Evolutionary conservation across 2,329 filamentous ascomycete genomes (phyloP).

Genomic region (Nemania sp.): DNA sequence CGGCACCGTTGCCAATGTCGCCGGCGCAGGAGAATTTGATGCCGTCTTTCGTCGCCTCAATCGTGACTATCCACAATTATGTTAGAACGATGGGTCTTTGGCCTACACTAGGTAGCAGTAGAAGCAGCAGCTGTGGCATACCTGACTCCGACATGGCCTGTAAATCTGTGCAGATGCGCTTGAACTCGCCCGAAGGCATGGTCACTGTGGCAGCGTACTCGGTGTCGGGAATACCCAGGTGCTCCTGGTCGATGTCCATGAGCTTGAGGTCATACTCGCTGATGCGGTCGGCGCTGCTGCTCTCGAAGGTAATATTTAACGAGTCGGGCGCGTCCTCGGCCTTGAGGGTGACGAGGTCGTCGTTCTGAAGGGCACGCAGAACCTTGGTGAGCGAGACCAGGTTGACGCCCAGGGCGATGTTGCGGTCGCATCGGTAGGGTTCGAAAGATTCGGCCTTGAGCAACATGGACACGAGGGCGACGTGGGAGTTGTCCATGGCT

Average conservation of each 20-base stretch:
- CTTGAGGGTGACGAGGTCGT: constrained; percentile 94
- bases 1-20: constrained; percentile 93
- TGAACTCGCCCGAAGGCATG: constrained; percentile 89
- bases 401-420: constrained; percentile 97
- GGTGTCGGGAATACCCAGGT: constrained; percentile 97
- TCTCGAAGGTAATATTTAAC: constrained; percentile 95
- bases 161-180: constrained; percentile 91
- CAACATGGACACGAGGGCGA: constrained; percentile 98
- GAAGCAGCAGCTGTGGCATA: constrained; percentile 50
- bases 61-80: constrained; percentile 66
- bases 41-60: constrained; percentile 95
- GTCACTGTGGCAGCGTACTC: constrained; percentile 91
- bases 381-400: constrained; percentile 96
- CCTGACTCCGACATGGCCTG: constrained; percentile 93
- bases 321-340: constrained; percentile 96
- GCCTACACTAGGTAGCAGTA: too few species aligned
- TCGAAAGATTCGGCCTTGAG: constrained; percentile 94
- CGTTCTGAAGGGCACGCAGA: constrained; percentile 87
- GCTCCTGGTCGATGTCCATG: constrained; percentile 99
- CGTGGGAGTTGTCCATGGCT: constrained; percentile 99
- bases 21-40: constrained; percentile 93
- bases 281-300: constrained; percentile 80
- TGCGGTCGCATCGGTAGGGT: constrained; percentile 97
- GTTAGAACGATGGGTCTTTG: background rate
- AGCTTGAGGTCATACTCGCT: constrained; percentile 99